Conservation (phyloP, 371 early-diverging fungal species). For the Mucor racemosus region DNA sequence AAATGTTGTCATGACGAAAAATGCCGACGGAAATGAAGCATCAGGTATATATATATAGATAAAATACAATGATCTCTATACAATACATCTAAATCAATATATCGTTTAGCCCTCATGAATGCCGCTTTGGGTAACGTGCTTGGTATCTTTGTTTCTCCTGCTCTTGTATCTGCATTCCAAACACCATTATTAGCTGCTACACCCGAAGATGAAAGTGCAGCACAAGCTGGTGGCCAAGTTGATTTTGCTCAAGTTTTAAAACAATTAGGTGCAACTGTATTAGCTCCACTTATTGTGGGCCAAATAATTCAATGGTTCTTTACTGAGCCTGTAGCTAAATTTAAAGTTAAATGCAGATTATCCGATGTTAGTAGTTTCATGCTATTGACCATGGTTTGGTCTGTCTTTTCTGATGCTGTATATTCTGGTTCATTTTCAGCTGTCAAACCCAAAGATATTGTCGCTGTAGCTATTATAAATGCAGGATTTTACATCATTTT, state of each 20-base stretch:
- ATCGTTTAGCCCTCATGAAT: conserved; percentile 63
- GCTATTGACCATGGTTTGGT: conserved; percentile 75
- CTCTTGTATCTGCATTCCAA: conserved; percentile 49
- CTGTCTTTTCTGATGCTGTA: conserved; percentile 77
- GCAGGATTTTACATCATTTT: conserved; percentile 55
- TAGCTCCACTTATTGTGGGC: conserved; percentile 68
- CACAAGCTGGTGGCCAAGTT: conserved; percentile 42
- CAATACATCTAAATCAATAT: too few species aligned
- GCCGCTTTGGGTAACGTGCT: conserved; percentile 77
- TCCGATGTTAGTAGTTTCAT: conserved; percentile 63
- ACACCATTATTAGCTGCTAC: conserved; percentile 43
- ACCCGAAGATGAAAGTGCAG: conserved; percentile 47
- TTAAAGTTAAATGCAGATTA: conserved; percentile 58
- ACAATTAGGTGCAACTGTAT: conserved; percentile 67
- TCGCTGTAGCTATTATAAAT: conserved; percentile 61
- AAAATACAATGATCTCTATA: too few species aligned
- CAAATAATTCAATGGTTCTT: conserved; percentile 67
- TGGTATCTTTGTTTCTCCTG: conserved; percentile 78
- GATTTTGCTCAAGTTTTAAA: conserved; percentile 63
- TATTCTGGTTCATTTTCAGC: conserved; percentile 57
- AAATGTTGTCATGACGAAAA: conserved; percentile 81
- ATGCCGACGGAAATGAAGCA: conserved; percentile 76
- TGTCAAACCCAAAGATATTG: conserved; percentile 58
- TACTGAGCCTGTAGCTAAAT: conserved; percentile 54
- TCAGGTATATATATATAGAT: conserved; percentile 50